These are phyloP conservation scores for Erythrobasidium yunnanense DNA, from an alignment of 768 basidiomycete species.

Conservation along the genomic window DNA sequence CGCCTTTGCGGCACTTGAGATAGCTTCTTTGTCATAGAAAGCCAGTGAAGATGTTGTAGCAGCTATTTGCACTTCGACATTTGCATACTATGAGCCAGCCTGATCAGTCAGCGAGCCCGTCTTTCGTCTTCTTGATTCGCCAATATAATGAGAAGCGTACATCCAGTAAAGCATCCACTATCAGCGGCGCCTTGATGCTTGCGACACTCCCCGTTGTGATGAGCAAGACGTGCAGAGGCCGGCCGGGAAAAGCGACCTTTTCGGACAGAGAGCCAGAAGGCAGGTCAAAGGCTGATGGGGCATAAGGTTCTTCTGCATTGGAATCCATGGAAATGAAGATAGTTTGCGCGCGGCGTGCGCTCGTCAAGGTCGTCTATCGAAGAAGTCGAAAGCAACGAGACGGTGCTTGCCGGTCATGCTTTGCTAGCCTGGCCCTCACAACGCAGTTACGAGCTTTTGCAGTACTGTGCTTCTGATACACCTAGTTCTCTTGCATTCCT, in stretches of 20 bases:
- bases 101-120: neutral
- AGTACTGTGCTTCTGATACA: no score
- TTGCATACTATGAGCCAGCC: slow-evolving; percentile 50
- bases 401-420: no score
- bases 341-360: no score
- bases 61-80: slow-evolving; percentile 70
- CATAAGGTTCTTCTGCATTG: slow-evolving; percentile 4
- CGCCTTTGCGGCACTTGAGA: slow-evolving; percentile 41
- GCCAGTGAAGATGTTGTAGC: slow-evolving; percentile 65
- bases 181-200: slow-evolving; percentile 82
- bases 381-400: no score
- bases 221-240: slow-evolving; percentile 54
- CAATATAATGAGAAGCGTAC: slow-evolving; percentile 47
- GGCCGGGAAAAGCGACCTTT: slow-evolving; percentile 28
- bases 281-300: slow-evolving; percentile 16
- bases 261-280: slow-evolving; percentile 8
- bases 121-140: neutral
- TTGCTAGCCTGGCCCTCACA: no score
- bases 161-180: slow-evolving; percentile 61
- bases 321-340: no score
- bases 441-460: no score
- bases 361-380: no score
- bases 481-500: no score
- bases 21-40: slow-evolving; percentile 57
- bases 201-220: slow-evolving; percentile 92